These are phyloP conservation scores for Mrakia gelida DNA, from an alignment of 768 basidiomycete genomes.

Conservation along the genomic window DNA sequence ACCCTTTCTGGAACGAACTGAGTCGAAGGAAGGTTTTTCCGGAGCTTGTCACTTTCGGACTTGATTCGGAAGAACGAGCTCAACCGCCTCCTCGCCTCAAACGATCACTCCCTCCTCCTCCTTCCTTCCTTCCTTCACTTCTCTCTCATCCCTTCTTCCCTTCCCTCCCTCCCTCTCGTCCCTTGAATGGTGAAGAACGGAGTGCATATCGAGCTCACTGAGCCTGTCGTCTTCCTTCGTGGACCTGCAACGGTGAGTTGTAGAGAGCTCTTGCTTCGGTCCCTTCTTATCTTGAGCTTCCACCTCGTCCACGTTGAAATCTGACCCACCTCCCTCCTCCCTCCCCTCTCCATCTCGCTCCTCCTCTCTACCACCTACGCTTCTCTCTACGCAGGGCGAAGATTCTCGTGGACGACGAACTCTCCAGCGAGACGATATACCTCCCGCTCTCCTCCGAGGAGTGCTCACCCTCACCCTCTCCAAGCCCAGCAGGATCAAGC, in stretches of 20 bases:
- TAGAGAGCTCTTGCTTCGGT: neutral
- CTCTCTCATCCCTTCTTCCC: neutral
- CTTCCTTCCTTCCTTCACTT: no score
- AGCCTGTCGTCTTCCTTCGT: slow-evolving; percentile 68
- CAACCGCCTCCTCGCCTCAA: neutral
- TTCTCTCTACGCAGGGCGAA: slow-evolving; percentile 33
- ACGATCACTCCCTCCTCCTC: neutral
- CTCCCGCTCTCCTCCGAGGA: slow-evolving; percentile 61
- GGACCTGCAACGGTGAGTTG: slow-evolving; percentile 38
- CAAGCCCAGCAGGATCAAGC: slow-evolving; percentile 79
- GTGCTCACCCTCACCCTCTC: slow-evolving; percentile 59
- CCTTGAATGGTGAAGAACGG: slow-evolving; percentile 27
- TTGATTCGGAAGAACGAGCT: no score
- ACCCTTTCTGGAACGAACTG: no score
- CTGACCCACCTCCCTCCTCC: neutral
- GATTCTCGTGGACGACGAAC: slow-evolving; percentile 44
- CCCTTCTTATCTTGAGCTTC: neutral
- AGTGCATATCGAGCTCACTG: slow-evolving; percentile 55
- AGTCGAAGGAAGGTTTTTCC: no score
- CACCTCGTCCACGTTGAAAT: no score
- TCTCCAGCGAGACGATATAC: slow-evolving; percentile 46
- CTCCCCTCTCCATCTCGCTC: neutral
- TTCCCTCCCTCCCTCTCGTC: neutral
- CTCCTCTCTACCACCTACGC: neutral
- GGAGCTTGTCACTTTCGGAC: no score